Percentiles rank a stretch among this genome's conserved stretches.
These are phyloP conservation scores for Coemansia sp. DNA, from an alignment of 192 early-diverging fungal species.

Conservation along the genomic window DNA sequence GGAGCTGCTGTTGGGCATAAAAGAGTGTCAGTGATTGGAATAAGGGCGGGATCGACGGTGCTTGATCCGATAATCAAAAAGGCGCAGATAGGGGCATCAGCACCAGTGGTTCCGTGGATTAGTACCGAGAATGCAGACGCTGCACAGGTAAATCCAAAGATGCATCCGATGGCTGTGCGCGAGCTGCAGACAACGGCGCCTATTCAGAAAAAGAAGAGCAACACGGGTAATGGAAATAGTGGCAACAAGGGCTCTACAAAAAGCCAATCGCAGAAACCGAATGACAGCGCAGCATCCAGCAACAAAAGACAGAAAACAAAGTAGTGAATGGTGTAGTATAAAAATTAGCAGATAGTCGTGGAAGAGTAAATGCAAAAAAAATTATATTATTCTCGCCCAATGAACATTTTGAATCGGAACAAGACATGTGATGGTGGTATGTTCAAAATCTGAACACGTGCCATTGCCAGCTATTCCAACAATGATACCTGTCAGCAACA, in stretches of 20 bases:
- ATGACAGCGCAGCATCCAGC: not conserved
- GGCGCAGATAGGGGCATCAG: slow-evolving; percentile 10
- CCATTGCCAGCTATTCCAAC: not conserved
- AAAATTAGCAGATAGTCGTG: not conserved
- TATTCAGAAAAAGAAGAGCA: slow-evolving; percentile 10
- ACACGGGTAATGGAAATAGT: not conserved
- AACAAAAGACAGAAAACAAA: not conserved
- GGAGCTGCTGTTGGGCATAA: slow-evolving; percentile 30
- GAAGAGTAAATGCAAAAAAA: not conserved
- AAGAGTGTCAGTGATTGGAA: slow-evolving; percentile 40
- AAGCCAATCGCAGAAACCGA: not conserved
- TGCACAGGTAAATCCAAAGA: not conserved
- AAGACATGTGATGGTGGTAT: not conserved
- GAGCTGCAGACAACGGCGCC: slow-evolving; percentile 50
- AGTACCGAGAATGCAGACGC: slow-evolving; percentile 3
- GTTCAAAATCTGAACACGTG: not conserved
- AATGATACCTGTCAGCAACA: not conserved
- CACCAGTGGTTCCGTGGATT: slow-evolving; percentile 41
- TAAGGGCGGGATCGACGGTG: slow-evolving; percentile 24
- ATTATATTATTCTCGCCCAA: not conserved
- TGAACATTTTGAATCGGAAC: not conserved
- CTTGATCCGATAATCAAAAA: slow-evolving; percentile 32
- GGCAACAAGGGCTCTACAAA: not conserved
- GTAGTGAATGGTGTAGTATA: not conserved
- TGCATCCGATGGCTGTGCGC: slow-evolving; percentile 31